Evolutionary conservation across 2,329 filamentous ascomycete genomes (phyloP), one percentile per base, ranked within the genome.

Genomic region (Curvularia eragrostidis): DNA sequence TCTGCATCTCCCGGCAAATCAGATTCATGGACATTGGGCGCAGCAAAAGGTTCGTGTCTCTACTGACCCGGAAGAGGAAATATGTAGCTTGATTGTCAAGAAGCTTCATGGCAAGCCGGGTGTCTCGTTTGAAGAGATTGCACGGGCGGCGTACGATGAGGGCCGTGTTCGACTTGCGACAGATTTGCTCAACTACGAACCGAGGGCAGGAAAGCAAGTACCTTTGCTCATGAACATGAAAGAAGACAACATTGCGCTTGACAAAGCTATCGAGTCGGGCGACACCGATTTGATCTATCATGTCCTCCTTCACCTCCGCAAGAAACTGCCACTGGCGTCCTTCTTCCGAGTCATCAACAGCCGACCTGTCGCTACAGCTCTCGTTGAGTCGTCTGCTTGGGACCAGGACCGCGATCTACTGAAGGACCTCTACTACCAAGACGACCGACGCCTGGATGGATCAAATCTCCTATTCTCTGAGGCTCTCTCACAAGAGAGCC

Each of bases 371-470:
- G 95, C 95, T 3, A 93, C 91, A 2, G 91, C 95, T 0, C 85
- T 99, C 10, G 91, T 99, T 23, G 95, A 99, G 76, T 86, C 92
- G 1, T 89, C 89, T 0, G 94, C 95, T 0, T 82, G 85, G 49
- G 87, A 91, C 49, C 90, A 96, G 69, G 93, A 96, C 68, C 84
- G 86, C 0, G 87, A 90, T 52, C 78, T 99, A 21, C 85, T 99
- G 24, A 99, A 98, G 71, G 95, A 98, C 72, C 82, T 99, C 3
- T 99, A 95, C 79, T 99, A 99, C 75, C 95, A 98, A 78, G 95
- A 98, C 69, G 95, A 99, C 74, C 87, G 94, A 5, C 87, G 93
- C 3, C 81, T 93, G 5, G 95, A 98, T 64, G 93, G 95, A 3
- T 91, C 94, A 0, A 90, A 92, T 56, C 87, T 99, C 1, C 90